Conservation (phyloP, 2,329 filamentous ascomycete genomes). For the Mariannaea sp. region DNA sequence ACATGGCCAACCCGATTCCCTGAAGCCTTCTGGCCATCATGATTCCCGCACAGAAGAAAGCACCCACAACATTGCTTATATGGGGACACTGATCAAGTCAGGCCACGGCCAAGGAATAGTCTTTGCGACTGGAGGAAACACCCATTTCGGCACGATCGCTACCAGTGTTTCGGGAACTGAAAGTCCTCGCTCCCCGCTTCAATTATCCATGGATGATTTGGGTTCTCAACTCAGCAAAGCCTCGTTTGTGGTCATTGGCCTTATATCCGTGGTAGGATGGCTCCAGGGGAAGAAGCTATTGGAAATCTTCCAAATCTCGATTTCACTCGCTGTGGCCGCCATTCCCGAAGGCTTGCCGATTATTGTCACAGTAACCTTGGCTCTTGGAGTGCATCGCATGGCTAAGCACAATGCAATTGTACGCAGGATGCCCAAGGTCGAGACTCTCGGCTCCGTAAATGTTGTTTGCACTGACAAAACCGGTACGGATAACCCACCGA, state of each 20-base stretch:
- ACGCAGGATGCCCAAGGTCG: conserved; percentile 91
- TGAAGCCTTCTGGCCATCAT: conserved; percentile 56
- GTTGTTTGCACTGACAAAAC: conserved; percentile 99
- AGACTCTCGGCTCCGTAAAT: conserved; percentile 97
- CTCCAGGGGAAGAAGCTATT: conserved; percentile 87
- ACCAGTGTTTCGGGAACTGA: conserved; percentile 94
- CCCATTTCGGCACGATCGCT: conserved; percentile 95
- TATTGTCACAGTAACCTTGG: conserved; percentile 96
- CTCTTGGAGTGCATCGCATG: conserved; percentile 94
- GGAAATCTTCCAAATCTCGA: conserved; percentile 97
- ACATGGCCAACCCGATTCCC: conserved; percentile 48
- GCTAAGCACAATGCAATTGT: conserved; percentile 94
- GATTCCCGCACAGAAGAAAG: conserved; percentile 67
- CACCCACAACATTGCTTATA: conserved; percentile 92
- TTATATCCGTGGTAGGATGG: conserved; percentile 91
- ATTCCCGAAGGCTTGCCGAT: conserved; percentile 97
- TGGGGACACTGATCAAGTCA: conserved; percentile 95
- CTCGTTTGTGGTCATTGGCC: conserved; percentile 89
- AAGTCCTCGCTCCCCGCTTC: conserved; percentile 89
- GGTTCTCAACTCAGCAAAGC: conserved; percentile 96
- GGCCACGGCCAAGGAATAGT: conserved; percentile 95
- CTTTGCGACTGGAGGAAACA: conserved; percentile 92
- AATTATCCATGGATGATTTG: conserved; percentile 96
- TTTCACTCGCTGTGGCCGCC: conserved; percentile 92
- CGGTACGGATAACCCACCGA: conserved; percentile 50